Percentiles rank a stretch among this genome's conserved stretches.
Evolutionary conservation across 257 asterid species (phyloP).

Genomic region (Ocimum tenuiflorum): DNA sequence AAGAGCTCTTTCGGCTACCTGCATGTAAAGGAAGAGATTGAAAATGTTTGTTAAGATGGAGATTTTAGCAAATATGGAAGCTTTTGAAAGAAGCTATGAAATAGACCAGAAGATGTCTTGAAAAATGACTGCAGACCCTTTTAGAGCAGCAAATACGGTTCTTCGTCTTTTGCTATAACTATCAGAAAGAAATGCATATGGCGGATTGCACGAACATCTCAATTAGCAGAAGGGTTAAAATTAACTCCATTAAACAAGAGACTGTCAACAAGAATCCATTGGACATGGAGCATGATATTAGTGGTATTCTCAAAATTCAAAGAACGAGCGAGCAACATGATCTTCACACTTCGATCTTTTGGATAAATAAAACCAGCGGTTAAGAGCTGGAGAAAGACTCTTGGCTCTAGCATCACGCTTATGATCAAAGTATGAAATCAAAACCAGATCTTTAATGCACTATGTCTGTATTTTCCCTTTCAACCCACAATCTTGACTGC

Average conservation of each 20-base stretch:
- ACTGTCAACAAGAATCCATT: too few species aligned
- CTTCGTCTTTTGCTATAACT: neutral
- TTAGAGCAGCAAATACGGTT: too few species aligned
- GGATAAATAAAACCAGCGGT: neutral
- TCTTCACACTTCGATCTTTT: neutral
- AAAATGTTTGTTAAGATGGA: neutral
- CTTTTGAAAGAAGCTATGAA: neutral
- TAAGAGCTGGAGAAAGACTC: neutral
- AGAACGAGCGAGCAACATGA: neutral
- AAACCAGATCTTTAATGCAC: neutral
- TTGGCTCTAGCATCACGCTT: too few species aligned
- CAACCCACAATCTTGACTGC: neutral
- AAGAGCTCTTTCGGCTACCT: slow-evolving; percentile 98
- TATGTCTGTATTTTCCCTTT: neutral
- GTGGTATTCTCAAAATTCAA: too few species aligned
- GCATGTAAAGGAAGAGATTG: neutral
- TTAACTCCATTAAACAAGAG: neutral
- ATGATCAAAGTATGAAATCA: too few species aligned
- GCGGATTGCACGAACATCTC: too few species aligned
- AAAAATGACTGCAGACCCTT: neutral
- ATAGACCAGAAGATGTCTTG: neutral
- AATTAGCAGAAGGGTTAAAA: too few species aligned
- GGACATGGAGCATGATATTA: too few species aligned
- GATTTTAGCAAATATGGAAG: neutral
- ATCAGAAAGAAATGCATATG: too few species aligned